These are phyloP conservation scores for Seiridium unicorne DNA, from an alignment of 2,329 filamentous ascomycete genomes.

Conservation along the genomic window DNA sequence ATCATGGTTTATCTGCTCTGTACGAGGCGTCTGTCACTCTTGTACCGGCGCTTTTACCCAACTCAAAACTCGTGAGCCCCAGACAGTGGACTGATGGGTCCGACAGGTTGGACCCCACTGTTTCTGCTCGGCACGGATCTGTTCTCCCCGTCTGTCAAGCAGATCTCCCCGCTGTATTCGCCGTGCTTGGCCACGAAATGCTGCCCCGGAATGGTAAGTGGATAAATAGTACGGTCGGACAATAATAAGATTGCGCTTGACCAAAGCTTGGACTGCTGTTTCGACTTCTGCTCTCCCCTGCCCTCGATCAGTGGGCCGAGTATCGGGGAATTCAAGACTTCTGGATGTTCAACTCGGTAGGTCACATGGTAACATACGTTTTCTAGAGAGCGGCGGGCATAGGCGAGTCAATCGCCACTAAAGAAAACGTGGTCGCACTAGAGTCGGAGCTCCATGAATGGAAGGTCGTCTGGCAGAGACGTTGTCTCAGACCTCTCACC, in stretches of 20 bases:
- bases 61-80: background rate
- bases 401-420: no score
- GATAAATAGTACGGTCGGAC: background rate
- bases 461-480: background rate
- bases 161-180: background rate
- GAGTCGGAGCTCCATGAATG: background rate
- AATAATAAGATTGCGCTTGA: background rate
- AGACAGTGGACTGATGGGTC: background rate
- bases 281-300: background rate
- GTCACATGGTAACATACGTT: no score
- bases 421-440: background rate
- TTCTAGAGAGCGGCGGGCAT: no score
- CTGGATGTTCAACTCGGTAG: no score
- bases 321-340: no score
- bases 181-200: background rate
- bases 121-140: constrained; percentile 1
- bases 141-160: background rate
- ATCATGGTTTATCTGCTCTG: background rate
- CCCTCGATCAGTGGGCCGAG: no score
- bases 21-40: no score
- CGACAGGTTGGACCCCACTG: background rate
- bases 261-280: background rate
- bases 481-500: background rate
- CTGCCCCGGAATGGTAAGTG: constrained; percentile 1
- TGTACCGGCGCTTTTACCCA: background rate